A percentile compares a stretch with the other conserved stretches of the same genome.
Evolutionary conservation across 1,284 basidiomycete genomes (phyloP).

Genomic region (Cerioporus squamosus): DNA sequence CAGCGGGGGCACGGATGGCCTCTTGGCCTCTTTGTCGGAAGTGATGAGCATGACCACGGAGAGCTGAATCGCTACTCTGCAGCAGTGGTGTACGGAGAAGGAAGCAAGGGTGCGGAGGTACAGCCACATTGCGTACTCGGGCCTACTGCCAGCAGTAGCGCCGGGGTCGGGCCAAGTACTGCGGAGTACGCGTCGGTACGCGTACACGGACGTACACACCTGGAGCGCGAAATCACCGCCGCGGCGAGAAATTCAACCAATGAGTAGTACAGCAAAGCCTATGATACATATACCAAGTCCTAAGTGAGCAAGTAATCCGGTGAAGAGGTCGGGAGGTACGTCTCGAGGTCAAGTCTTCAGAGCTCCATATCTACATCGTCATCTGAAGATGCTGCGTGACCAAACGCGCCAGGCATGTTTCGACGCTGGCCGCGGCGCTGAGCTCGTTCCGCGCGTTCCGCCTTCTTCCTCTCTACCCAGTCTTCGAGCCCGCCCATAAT

Average conservation of each 20-base stretch:
- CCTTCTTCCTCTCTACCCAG: slow-evolving; percentile 61
- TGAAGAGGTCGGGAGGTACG: no score
- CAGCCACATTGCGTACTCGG: slow-evolving; percentile 1
- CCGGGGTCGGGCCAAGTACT: no score
- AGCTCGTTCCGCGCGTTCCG: slow-evolving; percentile 36
- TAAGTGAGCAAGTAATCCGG: no score
- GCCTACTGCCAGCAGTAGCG: no score
- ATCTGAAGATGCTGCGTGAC: slow-evolving; percentile 13
- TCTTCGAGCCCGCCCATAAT: slow-evolving; percentile 73
- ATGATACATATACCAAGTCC: no score
- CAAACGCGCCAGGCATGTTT: slow-evolving; percentile 29
- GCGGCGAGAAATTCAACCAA: no score
- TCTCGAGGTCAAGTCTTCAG: background rate
- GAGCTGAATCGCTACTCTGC: no score
- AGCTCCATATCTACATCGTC: slow-evolving; percentile 15
- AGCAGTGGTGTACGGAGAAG: background rate
- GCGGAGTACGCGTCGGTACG: no score
- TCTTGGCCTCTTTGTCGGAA: slow-evolving; percentile 14
- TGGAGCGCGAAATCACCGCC: no score
- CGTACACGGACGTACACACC: no score
- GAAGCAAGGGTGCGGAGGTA: background rate
- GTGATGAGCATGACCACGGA: slow-evolving; percentile 16
- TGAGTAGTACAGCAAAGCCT: background rate
- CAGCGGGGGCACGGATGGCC: slow-evolving; percentile 19
- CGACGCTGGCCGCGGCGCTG: slow-evolving; percentile 11